Evolutionary conservation across 306 rosid genomes (phyloP).

Genomic region (Pyrus bretschneideri): DNA sequence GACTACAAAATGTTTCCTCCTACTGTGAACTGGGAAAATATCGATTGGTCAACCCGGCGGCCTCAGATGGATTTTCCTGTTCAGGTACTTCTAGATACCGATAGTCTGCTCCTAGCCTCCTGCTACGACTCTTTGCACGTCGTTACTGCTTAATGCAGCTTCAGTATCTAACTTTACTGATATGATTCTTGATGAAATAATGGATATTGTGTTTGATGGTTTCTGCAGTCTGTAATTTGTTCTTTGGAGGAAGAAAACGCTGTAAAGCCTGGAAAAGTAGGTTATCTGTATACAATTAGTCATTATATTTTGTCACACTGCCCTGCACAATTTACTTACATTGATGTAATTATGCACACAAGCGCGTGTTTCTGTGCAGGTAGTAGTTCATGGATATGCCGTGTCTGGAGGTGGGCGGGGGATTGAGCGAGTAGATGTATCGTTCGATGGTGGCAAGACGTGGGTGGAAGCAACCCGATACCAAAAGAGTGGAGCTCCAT

Average conservation of each 20-base stretch:
- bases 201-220: constrained; percentile 7
- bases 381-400: constrained; percentile 71
- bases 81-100: constrained; percentile 43
- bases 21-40: constrained; percentile 80
- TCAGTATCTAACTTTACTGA: neutral
- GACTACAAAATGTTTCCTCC: constrained; percentile 99
- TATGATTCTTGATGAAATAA: neutral
- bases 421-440: constrained; percentile 83
- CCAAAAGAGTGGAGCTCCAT: constrained; percentile 46
- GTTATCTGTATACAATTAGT: constrained; percentile 1
- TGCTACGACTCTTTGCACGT: neutral
- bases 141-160: neutral
- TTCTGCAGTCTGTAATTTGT: constrained; percentile 69
- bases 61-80: constrained; percentile 98
- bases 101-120: neutral
- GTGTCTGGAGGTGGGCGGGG: constrained; percentile 86
- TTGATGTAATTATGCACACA: neutral
- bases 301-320: too few species aligned
- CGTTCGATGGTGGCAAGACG: constrained; percentile 71
- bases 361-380: constrained; percentile 26
- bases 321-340: neutral
- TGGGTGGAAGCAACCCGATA: constrained; percentile 68
- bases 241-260: constrained; percentile 72
- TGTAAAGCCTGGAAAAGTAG: constrained; percentile 76
- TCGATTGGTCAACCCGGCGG: constrained; percentile 71